Evolutionary conservation across 768 basidiomycete genomes (phyloP).

Genomic region (Termitomyces sp.): DNA sequence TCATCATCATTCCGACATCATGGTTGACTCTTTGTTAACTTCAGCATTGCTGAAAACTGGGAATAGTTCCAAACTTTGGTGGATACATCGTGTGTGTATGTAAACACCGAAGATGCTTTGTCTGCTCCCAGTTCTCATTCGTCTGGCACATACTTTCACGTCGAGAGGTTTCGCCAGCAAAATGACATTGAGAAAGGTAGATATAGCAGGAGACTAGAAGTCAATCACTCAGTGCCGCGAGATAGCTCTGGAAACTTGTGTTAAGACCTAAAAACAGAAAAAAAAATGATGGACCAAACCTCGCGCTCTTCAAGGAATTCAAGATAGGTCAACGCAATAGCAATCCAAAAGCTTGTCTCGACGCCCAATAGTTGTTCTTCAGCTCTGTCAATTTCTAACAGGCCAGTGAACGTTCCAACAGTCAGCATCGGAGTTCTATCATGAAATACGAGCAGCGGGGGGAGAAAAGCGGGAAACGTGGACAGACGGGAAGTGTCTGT

Average conservation of each 20-base stretch:
- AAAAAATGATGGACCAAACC: conserved; percentile 37
- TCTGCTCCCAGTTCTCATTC: too few species aligned
- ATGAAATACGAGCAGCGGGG: conserved; percentile 60
- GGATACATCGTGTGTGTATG: too few species aligned
- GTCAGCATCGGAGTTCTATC: conserved; percentile 70
- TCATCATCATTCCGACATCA: neutral
- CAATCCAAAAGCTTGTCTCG: conserved; percentile 76
- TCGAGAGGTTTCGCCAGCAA: neutral
- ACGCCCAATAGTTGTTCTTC: conserved; percentile 62
- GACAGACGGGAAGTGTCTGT: conserved; percentile 15
- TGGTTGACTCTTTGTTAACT: too few species aligned
- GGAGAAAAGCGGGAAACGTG: conserved; percentile 13
- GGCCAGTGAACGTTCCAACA: conserved; percentile 53
- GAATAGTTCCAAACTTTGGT: too few species aligned
- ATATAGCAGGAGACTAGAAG: neutral
- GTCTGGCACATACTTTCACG: neutral
- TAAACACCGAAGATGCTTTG: too few species aligned
- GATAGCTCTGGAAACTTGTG: conserved; percentile 44
- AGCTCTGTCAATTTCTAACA: conserved; percentile 58
- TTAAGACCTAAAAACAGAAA: neutral
- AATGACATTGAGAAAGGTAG: neutral
- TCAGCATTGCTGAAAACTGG: too few species aligned
- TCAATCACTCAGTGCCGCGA: conserved; percentile 49
- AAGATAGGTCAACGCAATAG: conserved; percentile 68
- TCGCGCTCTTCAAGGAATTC: conserved; percentile 78